Conservation (phyloP, 495 filamentous ascomycete genomes). For the Usnea hakonensis region DNA sequence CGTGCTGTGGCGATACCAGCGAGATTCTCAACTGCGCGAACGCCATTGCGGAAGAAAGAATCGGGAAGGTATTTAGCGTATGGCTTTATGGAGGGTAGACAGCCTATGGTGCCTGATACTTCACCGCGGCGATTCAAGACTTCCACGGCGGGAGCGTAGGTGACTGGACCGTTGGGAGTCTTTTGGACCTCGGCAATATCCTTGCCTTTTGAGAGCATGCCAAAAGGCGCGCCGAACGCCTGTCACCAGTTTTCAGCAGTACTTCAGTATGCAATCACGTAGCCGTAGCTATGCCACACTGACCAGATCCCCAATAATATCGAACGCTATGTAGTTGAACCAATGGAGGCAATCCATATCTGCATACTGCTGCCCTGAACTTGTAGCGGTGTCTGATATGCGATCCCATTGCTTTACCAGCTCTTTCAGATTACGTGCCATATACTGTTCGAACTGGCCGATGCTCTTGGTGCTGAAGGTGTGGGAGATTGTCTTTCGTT, state of each 20-base stretch:
- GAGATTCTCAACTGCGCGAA: slow-evolving; percentile 43
- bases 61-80: slow-evolving; percentile 48
- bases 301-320: slow-evolving; percentile 73
- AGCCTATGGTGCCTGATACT: slow-evolving; percentile 45
- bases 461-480: slow-evolving; percentile 80
- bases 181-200: slow-evolving; percentile 56
- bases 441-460: slow-evolving; percentile 83
- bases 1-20: slow-evolving; percentile 68
- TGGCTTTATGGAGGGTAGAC: slow-evolving; percentile 39
- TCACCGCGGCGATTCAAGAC: slow-evolving; percentile 50
- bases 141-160: slow-evolving; percentile 45
- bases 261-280: background rate
- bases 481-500: slow-evolving; percentile 82
- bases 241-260: slow-evolving; percentile 17
- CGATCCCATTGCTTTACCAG: slow-evolving; percentile 68
- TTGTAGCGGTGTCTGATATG: slow-evolving; percentile 31
- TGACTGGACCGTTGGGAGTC: slow-evolving; percentile 35
- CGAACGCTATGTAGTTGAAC: slow-evolving; percentile 94
- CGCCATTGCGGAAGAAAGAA: slow-evolving; percentile 43
- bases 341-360: slow-evolving; percentile 75
- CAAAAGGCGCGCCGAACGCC: slow-evolving; percentile 48
- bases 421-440: slow-evolving; percentile 66
- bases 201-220: slow-evolving; percentile 44
- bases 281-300: background rate
- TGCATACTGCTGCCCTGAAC: slow-evolving; percentile 45